A percentile compares a stretch with the other conserved stretches of the same genome.
phyloP scores from a whole-genome alignment of 2,329 filamentous ascomycete species.

The Ophiostoma tasmaniense region DNA sequence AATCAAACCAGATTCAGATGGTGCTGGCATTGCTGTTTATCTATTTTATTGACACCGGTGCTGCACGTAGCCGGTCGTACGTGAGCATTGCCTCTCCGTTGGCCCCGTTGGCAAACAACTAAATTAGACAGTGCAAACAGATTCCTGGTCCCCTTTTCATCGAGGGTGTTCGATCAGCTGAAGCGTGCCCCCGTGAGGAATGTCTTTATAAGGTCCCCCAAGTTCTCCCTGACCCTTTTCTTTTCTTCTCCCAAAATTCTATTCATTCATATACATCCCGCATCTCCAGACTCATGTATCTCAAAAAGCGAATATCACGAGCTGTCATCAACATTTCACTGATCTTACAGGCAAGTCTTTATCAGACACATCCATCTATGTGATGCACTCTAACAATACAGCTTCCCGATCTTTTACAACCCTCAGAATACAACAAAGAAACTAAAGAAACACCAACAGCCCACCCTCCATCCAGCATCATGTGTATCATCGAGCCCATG shows the following conservation, averaged over 20 bases:
- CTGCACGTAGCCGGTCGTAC: background rate
- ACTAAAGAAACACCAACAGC: background rate
- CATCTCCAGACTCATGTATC: background rate
- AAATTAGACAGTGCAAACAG: background rate
- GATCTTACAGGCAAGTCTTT: background rate
- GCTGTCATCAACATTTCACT: too few relatives aligned
- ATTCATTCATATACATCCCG: too few relatives aligned
- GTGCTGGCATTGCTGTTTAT: background rate
- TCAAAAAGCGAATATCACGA: background rate
- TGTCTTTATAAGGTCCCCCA: background rate
- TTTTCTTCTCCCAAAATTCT: background rate
- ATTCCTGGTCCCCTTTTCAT: background rate
- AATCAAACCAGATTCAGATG: background rate
- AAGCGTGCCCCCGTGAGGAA: background rate
- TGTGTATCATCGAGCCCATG: background rate
- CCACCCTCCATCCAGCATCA: background rate
- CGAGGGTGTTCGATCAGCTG: background rate
- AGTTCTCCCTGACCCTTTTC: background rate
- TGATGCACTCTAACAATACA: background rate
- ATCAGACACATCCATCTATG: background rate
- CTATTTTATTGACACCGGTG: background rate
- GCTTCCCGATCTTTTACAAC: background rate
- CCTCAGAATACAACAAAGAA: background rate
- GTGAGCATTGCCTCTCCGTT: background rate
- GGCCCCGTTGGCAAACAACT: background rate